Conservation (phyloP, 257 asterid genomes). For the Agastache rugosa region DNA sequence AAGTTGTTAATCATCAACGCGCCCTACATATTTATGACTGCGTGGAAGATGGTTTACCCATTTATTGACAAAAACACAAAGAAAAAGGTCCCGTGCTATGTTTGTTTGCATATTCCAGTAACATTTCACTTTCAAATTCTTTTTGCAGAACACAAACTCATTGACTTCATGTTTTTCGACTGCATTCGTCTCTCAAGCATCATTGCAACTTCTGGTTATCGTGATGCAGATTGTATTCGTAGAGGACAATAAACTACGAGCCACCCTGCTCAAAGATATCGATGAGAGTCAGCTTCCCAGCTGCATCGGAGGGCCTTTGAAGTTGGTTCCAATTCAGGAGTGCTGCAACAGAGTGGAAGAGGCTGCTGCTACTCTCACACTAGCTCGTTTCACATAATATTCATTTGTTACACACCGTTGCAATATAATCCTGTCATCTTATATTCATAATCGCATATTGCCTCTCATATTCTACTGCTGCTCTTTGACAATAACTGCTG, state of each 20-base stretch:
- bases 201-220: not conserved
- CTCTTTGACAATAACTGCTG: too few relatives aligned
- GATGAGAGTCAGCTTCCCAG: conserved; percentile 70
- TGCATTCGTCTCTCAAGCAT: not conserved
- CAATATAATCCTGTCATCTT: not conserved
- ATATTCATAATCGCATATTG: not conserved
- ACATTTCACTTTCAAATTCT: not conserved
- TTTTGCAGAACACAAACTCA: too few relatives aligned
- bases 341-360: conserved; percentile 45
- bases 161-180: too few relatives aligned
- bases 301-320: conserved; percentile 66
- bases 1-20: conserved; percentile 69
- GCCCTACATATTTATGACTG: conserved; percentile 85
- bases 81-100: conserved; percentile 61
- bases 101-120: not conserved
- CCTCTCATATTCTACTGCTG: not conserved
- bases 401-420: not conserved
- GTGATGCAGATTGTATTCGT: conserved; percentile 71
- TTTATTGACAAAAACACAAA: conserved; percentile 82
- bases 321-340: conserved; percentile 75
- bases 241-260: conserved; percentile 60
- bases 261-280: conserved; percentile 62
- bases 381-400: not conserved
- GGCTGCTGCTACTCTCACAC: not conserved
- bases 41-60: conserved; percentile 88